These are phyloP conservation scores for Dryas alaskensis DNA, from an alignment of 306 rosid genomes.

Conservation along the genomic window DNA sequence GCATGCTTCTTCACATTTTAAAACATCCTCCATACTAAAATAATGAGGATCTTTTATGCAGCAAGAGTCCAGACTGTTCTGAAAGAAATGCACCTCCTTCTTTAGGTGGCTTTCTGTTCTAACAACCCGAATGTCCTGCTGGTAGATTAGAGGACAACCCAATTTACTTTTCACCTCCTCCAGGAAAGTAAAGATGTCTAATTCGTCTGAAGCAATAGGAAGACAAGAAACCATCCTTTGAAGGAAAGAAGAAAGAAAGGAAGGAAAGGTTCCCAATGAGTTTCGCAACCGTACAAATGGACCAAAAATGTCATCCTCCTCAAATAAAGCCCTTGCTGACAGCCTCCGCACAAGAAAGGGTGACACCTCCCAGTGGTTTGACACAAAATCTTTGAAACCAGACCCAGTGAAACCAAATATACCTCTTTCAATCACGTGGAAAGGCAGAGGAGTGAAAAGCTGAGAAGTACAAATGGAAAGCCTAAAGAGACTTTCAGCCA, in stretches of 20 bases:
- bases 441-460: constrained; percentile 31
- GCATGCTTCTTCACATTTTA: constrained; percentile 64
- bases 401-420: constrained; percentile 50
- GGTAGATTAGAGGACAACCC: constrained; percentile 70
- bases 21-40: constrained; percentile 43
- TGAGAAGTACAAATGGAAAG: constrained; percentile 46
- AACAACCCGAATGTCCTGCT: constrained; percentile 75
- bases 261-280: constrained; percentile 40
- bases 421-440: constrained; percentile 40
- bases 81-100: constrained; percentile 67
- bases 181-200: constrained; percentile 54
- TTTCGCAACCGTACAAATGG: constrained; percentile 40
- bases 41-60: constrained; percentile 37
- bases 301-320: constrained; percentile 38
- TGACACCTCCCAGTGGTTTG: constrained; percentile 60
- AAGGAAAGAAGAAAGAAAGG: constrained; percentile 55
- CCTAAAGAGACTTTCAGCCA: constrained; percentile 70
- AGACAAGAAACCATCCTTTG: constrained; percentile 60
- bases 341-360: constrained; percentile 45
- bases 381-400: constrained; percentile 57
- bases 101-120: constrained; percentile 48
- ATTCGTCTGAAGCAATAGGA: constrained; percentile 80
- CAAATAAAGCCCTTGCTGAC: constrained; percentile 23
- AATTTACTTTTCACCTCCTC: constrained; percentile 53
- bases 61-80: constrained; percentile 29